These are phyloP conservation scores for Aureobasidium zeae DNA, from an alignment of 2,329 filamentous ascomycete species.

Conservation along the genomic window DNA sequence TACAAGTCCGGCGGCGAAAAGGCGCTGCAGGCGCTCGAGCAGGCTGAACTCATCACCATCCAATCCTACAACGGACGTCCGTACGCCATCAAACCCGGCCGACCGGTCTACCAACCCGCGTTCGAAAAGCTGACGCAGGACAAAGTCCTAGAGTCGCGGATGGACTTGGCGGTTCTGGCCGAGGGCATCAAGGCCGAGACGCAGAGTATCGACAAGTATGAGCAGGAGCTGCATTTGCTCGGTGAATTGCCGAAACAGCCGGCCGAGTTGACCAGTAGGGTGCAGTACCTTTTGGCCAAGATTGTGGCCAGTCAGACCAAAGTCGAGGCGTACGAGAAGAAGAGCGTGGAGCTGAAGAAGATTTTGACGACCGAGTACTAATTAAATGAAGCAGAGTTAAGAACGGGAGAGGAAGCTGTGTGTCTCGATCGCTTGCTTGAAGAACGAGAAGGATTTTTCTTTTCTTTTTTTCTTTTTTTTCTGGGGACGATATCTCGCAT, in stretches of 20 bases:
- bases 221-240: constrained; percentile 66
- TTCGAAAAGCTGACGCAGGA: constrained; percentile 66
- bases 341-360: constrained; percentile 65
- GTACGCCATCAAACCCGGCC: constrained; percentile 65
- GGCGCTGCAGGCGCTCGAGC: constrained; percentile 69
- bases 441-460: too few relatives aligned
- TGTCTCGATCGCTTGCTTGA: too few relatives aligned
- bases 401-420: too few relatives aligned
- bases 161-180: constrained; percentile 57
- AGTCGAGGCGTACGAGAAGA: constrained; percentile 62
- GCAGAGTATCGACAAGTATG: constrained; percentile 65
- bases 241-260: constrained; percentile 63
- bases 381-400: not conserved
- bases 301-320: constrained; percentile 64
- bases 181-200: constrained; percentile 65
- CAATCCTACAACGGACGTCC: constrained; percentile 66
- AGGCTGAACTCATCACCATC: constrained; percentile 77
- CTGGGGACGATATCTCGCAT: too few relatives aligned
- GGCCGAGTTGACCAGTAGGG: constrained; percentile 54
- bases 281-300: constrained; percentile 66
- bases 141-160: constrained; percentile 59
- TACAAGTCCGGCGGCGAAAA: constrained; percentile 65
- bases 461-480: too few relatives aligned
- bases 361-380: constrained; percentile 49
- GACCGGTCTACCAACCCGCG: constrained; percentile 76